phyloP scores from a whole-genome alignment of 352 stramenopile species.

The Globisporangium barbulae region DNA sequence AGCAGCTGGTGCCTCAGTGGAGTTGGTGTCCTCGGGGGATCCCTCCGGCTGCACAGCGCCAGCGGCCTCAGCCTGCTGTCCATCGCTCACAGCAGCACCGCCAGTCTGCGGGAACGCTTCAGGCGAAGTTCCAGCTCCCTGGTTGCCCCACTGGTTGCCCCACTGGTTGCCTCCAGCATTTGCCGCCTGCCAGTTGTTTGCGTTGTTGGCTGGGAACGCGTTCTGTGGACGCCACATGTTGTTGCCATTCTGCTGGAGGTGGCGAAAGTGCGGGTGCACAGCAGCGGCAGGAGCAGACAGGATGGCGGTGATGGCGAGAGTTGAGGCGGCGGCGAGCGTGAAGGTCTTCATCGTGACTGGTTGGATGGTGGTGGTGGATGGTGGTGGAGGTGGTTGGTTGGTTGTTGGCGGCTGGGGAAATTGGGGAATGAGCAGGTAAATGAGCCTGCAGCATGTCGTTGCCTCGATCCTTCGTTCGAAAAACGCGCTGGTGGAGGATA shows the following conservation, averaged over 20 bases:
- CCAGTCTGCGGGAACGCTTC: conserved; percentile 12
- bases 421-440: conserved; percentile 27
- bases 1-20: conserved; percentile 9
- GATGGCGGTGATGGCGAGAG: neutral
- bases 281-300: neutral
- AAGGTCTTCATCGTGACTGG: conserved; percentile 24
- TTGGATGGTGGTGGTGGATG: neutral
- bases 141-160: conserved; percentile 6
- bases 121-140: neutral
- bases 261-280: conserved; percentile 19
- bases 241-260: conserved; percentile 12
- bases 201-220: neutral
- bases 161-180: conserved; percentile 25
- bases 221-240: neutral
- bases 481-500: neutral
- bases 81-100: neutral
- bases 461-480: neutral
- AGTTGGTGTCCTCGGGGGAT: conserved; percentile 4
- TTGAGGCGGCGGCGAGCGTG: neutral
- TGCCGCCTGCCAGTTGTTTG: conserved; percentile 20
- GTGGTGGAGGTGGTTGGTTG: neutral
- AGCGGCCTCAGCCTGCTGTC: neutral
- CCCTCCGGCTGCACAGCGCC: neutral
- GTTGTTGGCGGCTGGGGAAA: conserved; percentile 16
- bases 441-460: neutral